These are phyloP conservation scores for Penstemon barbatus DNA, from an alignment of 257 asterid species.

Conservation along the genomic window DNA sequence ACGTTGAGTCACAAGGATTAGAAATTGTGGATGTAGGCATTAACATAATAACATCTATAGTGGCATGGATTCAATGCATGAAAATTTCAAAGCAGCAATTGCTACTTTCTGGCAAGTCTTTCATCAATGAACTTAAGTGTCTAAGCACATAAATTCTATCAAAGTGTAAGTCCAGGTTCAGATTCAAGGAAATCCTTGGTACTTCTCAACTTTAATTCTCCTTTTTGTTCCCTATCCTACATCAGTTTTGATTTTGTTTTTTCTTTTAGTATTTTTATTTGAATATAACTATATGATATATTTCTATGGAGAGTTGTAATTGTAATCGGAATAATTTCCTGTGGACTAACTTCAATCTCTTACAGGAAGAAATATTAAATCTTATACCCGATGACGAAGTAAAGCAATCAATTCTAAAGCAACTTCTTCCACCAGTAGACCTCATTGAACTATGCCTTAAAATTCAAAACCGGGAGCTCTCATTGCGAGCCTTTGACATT, in stretches of 20 bases:
- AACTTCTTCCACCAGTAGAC: conserved; percentile 75
- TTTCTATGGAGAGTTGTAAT: not conserved
- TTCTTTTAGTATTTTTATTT: conserved; percentile 5
- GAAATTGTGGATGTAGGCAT: not conserved
- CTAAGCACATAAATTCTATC: not conserved
- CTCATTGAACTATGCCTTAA: conserved; percentile 78
- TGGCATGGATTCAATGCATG: not conserved
- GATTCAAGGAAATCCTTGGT: not conserved
- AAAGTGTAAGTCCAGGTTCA: not conserved
- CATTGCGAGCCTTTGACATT: conserved; percentile 72
- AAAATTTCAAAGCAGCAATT: not conserved
- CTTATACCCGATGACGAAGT: conserved; percentile 52
- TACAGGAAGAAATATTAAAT: conserved; percentile 73
- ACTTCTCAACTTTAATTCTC: not conserved
- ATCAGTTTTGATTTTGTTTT: not conserved
- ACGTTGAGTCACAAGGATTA: not conserved
- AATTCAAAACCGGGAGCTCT: conserved; percentile 51
- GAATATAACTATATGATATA: conserved; percentile 1
- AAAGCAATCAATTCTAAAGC: conserved; percentile 47
- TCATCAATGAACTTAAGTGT: not conserved
- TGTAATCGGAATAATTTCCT: not conserved
- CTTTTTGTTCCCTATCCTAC: not conserved
- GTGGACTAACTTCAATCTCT: conserved; percentile 21
- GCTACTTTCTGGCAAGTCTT: not conserved
- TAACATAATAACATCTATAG: not conserved